Evolutionary conservation across 106 monocot genomes (phyloP).

Genomic region (Iris macrosiphon): DNA sequence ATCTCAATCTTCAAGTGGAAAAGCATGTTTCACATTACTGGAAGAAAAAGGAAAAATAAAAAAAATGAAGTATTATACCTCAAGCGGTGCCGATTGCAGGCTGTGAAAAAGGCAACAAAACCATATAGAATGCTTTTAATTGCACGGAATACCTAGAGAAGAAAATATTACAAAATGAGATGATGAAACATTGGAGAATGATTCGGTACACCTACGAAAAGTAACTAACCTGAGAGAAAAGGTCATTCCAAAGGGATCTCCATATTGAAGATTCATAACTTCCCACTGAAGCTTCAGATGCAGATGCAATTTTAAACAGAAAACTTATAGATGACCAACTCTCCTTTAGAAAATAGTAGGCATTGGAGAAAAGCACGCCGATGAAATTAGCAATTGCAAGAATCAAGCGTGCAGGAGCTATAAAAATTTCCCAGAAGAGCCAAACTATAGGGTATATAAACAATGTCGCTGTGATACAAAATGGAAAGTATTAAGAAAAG

Average conservation of each 20-base stretch:
- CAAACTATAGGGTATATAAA: constrained; percentile 67
- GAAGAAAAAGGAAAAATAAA: background rate
- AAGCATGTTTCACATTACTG: background rate
- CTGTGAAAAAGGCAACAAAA: constrained; percentile 82
- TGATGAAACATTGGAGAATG: background rate
- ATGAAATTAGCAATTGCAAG: constrained; percentile 35
- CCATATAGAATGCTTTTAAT: constrained; percentile 83
- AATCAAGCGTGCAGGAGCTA: constrained; percentile 54
- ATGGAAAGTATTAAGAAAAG: constrained; percentile 1
- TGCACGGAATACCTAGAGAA: constrained; percentile 79
- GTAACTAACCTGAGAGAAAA: constrained; percentile 80
- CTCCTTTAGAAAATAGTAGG: constrained; percentile 32
- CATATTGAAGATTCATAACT: constrained; percentile 68
- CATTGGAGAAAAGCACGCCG: constrained; percentile 25
- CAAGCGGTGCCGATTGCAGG: constrained; percentile 89
- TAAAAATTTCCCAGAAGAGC: constrained; percentile 50
- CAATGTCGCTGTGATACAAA: constrained; percentile 38
- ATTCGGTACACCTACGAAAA: background rate
- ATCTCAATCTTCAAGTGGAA: background rate
- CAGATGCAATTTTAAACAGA: constrained; percentile 60
- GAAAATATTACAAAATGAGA: background rate
- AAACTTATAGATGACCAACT: constrained; percentile 49
- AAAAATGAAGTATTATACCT: constrained; percentile 42
- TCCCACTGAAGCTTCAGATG: constrained; percentile 36
- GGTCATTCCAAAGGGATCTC: constrained; percentile 92